These are phyloP conservation scores for Rhodosporidiobolus odoratus DNA, from an alignment of 768 basidiomycete genomes.

Conservation along the genomic window DNA sequence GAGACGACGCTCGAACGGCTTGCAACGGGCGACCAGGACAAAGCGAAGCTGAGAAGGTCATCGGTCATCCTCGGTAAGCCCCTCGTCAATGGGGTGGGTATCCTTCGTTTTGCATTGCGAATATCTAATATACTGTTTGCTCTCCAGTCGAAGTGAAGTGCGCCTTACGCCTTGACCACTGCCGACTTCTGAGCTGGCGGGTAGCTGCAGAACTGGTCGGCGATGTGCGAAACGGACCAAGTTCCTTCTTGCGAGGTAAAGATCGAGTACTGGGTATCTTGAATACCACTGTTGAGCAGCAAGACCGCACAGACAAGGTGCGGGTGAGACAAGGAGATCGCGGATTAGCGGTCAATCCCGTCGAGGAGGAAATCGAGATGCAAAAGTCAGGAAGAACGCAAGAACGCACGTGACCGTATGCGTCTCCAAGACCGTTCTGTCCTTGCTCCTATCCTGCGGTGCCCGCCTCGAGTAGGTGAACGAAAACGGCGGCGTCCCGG, in stretches of 20 bases:
- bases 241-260: slow-evolving; percentile 84
- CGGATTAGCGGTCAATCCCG: background rate
- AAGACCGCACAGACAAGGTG: background rate
- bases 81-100: no score
- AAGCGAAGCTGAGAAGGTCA: no score
- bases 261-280: slow-evolving; percentile 73
- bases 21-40: no score
- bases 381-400: background rate
- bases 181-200: slow-evolving; percentile 54
- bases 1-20: no score
- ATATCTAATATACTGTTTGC: background rate
- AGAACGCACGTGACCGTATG: slow-evolving; percentile 75
- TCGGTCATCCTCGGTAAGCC: no score
- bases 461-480: slow-evolving; percentile 88
- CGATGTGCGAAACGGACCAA: slow-evolving; percentile 87
- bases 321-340: background rate
- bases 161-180: slow-evolving; percentile 45
- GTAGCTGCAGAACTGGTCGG: slow-evolving; percentile 84
- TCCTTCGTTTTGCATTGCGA: slow-evolving; percentile 1
- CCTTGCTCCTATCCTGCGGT: slow-evolving; percentile 50
- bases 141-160: background rate
- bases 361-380: background rate
- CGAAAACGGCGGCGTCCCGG: slow-evolving; percentile 89
- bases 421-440: slow-evolving; percentile 77
- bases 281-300: slow-evolving; percentile 37